These are phyloP conservation scores for Lentinus brumalis DNA, from an alignment of 768 basidiomycete genomes.

Conservation along the genomic window DNA sequence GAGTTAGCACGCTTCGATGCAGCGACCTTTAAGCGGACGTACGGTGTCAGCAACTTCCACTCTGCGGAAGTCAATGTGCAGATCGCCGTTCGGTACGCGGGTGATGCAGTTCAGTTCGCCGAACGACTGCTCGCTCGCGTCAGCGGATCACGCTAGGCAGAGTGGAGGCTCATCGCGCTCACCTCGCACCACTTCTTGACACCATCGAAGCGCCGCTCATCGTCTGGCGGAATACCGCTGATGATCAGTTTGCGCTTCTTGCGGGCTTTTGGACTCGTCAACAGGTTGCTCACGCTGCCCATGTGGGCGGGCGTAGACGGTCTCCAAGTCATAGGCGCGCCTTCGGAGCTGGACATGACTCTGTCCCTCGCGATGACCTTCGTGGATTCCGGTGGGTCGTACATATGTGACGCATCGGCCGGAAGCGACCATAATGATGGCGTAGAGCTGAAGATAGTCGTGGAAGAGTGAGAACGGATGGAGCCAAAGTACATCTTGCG, in stretches of 20 bases:
- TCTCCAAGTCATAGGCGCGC: slow-evolving; percentile 36
- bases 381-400: slow-evolving; percentile 36
- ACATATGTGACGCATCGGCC: slow-evolving; percentile 41
- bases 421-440: slow-evolving; percentile 43
- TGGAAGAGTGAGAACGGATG: slow-evolving; percentile 36
- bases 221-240: slow-evolving; percentile 64
- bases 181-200: slow-evolving; percentile 80
- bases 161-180: slow-evolving; percentile 23
- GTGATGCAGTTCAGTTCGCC: slow-evolving; percentile 75
- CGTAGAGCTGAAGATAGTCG: slow-evolving; percentile 36
- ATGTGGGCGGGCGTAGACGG: slow-evolving; percentile 14
- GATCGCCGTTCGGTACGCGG: slow-evolving; percentile 74
- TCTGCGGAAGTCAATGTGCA: slow-evolving; percentile 74
- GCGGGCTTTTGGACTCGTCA: slow-evolving; percentile 48
- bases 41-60: slow-evolving; percentile 83
- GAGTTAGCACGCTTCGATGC: not conserved
- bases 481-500: slow-evolving; percentile 38
- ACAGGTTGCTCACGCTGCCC: slow-evolving; percentile 24
- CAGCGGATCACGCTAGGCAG: not conserved
- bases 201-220: slow-evolving; percentile 64
- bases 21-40: slow-evolving; percentile 27
- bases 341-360: slow-evolving; percentile 32
- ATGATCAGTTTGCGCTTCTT: slow-evolving; percentile 57
- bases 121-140: slow-evolving; percentile 52
- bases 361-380: slow-evolving; percentile 31